Evolutionary conservation across 2,329 filamentous ascomycete species (phyloP).

Genomic region (Kalmusia sp.): DNA sequence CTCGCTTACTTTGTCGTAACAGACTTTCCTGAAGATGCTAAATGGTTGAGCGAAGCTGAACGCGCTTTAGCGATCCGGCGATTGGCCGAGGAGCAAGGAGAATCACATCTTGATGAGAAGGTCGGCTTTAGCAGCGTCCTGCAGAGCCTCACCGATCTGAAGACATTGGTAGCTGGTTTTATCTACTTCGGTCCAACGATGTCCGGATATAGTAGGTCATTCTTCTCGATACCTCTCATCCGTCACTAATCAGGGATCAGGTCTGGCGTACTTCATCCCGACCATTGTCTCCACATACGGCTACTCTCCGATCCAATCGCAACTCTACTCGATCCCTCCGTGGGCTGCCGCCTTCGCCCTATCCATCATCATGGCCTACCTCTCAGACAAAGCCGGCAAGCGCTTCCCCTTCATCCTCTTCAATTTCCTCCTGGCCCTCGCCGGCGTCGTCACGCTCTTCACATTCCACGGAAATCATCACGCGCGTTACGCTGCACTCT

Average conservation of each 20-base stretch:
- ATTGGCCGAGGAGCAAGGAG: background rate
- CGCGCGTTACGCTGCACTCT: conserved; percentile 38
- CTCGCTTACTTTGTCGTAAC: conserved; percentile 42
- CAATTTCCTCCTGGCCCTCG: conserved; percentile 53
- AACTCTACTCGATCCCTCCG: conserved; percentile 32
- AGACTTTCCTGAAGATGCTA: conserved; percentile 6
- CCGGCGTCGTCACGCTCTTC: conserved; percentile 62
- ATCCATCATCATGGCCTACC: conserved; percentile 42
- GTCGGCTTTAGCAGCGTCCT: background rate
- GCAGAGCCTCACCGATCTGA: background rate
- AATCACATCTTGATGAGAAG: too few relatives aligned
- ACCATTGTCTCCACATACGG: conserved; percentile 34
- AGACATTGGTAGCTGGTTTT: conserved; percentile 6
- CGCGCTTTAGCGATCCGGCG: background rate
- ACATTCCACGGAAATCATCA: conserved; percentile 43
- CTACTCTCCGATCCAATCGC: conserved; percentile 30
- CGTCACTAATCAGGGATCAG: too few relatives aligned
- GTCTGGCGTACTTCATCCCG: conserved; percentile 40
- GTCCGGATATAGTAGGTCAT: conserved; percentile 48
- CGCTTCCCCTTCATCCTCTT: conserved; percentile 57
- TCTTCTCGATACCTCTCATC: too few relatives aligned
- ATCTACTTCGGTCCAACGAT: conserved; percentile 17
- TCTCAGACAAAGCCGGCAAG: conserved; percentile 49
- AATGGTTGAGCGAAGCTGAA: conserved; percentile 5
- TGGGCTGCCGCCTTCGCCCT: conserved; percentile 22